Percentiles rank a stretch among this genome's conserved stretches.
Conservation (phyloP, 2,329 filamentous ascomycete genomes). For the Elsinoe perseae region DNA sequence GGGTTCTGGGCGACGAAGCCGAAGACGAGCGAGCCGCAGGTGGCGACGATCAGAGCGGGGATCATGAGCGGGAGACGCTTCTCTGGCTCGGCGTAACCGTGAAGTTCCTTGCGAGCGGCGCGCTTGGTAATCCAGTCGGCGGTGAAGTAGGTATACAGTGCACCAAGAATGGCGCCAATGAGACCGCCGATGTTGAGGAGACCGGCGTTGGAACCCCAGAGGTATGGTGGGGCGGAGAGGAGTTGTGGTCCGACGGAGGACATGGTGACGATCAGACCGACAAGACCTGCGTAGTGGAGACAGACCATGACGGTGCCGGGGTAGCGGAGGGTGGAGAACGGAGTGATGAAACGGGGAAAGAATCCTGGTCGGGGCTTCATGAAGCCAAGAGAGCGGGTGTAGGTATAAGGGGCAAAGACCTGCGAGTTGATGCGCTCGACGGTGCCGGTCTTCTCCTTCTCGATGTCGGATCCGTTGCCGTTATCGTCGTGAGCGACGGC, state of each 20-base stretch:
- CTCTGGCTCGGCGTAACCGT: slow-evolving; percentile 36
- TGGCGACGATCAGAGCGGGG: slow-evolving; percentile 33
- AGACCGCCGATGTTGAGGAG: slow-evolving; percentile 35
- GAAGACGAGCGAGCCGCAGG: slow-evolving; percentile 33
- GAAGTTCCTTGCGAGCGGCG: slow-evolving; percentile 29
- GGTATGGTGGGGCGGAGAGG: slow-evolving; percentile 34
- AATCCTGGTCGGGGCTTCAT: slow-evolving; percentile 32
- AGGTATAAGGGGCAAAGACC: slow-evolving; percentile 25
- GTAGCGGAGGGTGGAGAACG: slow-evolving; percentile 32
- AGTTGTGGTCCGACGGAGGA: slow-evolving; percentile 33
- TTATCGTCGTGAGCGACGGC: slow-evolving; percentile 20
- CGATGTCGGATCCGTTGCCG: slow-evolving; percentile 17
- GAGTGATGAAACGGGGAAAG: slow-evolving; percentile 30
- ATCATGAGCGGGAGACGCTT: slow-evolving; percentile 33
- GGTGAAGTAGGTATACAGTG: slow-evolving; percentile 32
- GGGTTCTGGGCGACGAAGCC: slow-evolving; percentile 36
- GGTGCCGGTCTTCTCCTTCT: slow-evolving; percentile 22
- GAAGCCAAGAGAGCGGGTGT: slow-evolving; percentile 31
- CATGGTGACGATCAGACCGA: slow-evolving; percentile 35
- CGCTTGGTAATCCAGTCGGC: slow-evolving; percentile 33
- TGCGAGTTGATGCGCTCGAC: slow-evolving; percentile 21
- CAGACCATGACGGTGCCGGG: slow-evolving; percentile 38
- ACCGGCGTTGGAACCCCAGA: slow-evolving; percentile 35
- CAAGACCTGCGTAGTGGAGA: slow-evolving; percentile 36
- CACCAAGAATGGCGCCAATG: slow-evolving; percentile 32